Conservation (phyloP, 2,329 filamentous ascomycete genomes). For the Chrysoporthe cubensis region DNA sequence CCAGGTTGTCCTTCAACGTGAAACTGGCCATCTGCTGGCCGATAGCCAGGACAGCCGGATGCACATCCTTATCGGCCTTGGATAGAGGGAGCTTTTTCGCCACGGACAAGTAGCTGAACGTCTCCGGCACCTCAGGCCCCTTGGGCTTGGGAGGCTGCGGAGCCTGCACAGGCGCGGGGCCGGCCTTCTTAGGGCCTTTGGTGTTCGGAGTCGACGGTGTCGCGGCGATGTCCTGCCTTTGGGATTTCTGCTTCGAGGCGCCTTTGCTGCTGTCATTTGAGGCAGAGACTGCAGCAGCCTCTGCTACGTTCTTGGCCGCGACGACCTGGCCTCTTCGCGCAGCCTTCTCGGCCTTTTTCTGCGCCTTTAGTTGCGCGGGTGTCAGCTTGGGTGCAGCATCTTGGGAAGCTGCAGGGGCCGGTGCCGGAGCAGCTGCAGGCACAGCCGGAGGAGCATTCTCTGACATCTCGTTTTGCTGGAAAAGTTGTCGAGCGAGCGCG, state of each 20-base stretch:
- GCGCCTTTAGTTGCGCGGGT: slow-evolving; percentile 83
- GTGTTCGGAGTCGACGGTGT: slow-evolving; percentile 33
- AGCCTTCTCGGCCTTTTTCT: slow-evolving; percentile 88
- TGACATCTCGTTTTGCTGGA: slow-evolving; percentile 11
- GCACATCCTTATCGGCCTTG: slow-evolving; percentile 74
- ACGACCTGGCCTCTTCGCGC: slow-evolving; percentile 78
- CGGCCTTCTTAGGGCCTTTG: slow-evolving; percentile 35
- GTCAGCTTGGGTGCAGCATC: slow-evolving; percentile 60
- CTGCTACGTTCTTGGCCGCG: slow-evolving; percentile 49
- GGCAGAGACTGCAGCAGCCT: slow-evolving; percentile 43
- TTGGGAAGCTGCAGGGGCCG: slow-evolving; percentile 30
- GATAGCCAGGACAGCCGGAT: slow-evolving; percentile 81
- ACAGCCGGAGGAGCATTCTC: slow-evolving; percentile 25
- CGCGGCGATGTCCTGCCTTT: slow-evolving; percentile 49
- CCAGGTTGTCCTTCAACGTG: slow-evolving; percentile 85
- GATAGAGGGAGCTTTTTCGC: slow-evolving; percentile 58
- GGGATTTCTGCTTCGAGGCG: slow-evolving; percentile 43
- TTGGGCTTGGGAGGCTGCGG: slow-evolving; percentile 50
- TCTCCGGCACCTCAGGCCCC: slow-evolving; percentile 68
- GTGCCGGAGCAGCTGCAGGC: slow-evolving; percentile 24
- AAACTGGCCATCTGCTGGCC: slow-evolving; percentile 92
- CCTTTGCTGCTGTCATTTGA: slow-evolving; percentile 49
- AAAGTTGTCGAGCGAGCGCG: not conserved
- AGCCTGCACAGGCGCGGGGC: slow-evolving; percentile 27
- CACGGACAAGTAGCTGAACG: slow-evolving; percentile 82